Conservation (phyloP, 495 filamentous ascomycete species). For the Lentithecium fluviatile region DNA sequence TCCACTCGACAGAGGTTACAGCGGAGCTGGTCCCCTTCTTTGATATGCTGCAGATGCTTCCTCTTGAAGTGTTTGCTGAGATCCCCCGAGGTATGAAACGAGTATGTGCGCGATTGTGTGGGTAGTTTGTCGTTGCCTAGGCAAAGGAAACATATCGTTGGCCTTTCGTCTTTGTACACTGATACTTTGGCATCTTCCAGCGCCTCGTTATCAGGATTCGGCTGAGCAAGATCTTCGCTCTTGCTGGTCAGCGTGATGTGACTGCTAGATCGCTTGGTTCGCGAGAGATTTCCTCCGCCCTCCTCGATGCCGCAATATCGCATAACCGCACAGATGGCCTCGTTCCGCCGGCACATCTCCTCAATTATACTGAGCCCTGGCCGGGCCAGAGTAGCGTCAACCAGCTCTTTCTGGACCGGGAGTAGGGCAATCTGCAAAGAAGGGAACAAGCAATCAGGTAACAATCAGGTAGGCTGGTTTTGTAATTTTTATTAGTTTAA, state of each 20-base stretch:
- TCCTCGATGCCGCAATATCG: slow-evolving; percentile 30
- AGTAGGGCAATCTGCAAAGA: no score
- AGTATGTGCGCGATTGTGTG: slow-evolving; percentile 37
- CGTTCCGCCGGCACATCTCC: slow-evolving; percentile 21
- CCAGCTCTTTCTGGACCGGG: slow-evolving; percentile 24
- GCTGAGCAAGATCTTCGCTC: slow-evolving; percentile 13
- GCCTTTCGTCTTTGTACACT: slow-evolving; percentile 41
- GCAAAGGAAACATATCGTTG: slow-evolving; percentile 46
- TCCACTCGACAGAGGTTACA: slow-evolving; percentile 23
- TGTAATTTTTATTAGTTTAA: no score
- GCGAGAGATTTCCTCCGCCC: slow-evolving; percentile 10
- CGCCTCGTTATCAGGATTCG: slow-evolving; percentile 10
- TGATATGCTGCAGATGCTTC: slow-evolving; percentile 44
- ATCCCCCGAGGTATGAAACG: slow-evolving; percentile 31
- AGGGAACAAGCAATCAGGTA: no score
- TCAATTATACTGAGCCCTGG: slow-evolving; percentile 20
- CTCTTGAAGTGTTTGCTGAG: slow-evolving; percentile 48
- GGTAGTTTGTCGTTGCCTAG: slow-evolving; percentile 42
- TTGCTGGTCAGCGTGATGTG: background rate
- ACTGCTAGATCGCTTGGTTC: slow-evolving; percentile 14
- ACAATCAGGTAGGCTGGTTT: no score
- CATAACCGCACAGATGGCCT: slow-evolving; percentile 25
- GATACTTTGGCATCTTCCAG: slow-evolving; percentile 36
- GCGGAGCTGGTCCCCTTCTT: slow-evolving; percentile 27
- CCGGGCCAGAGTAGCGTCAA: slow-evolving; percentile 20